These are phyloP conservation scores for Beverwykella pulmonaria DNA, from an alignment of 495 filamentous ascomycete genomes.

Conservation along the genomic window DNA sequence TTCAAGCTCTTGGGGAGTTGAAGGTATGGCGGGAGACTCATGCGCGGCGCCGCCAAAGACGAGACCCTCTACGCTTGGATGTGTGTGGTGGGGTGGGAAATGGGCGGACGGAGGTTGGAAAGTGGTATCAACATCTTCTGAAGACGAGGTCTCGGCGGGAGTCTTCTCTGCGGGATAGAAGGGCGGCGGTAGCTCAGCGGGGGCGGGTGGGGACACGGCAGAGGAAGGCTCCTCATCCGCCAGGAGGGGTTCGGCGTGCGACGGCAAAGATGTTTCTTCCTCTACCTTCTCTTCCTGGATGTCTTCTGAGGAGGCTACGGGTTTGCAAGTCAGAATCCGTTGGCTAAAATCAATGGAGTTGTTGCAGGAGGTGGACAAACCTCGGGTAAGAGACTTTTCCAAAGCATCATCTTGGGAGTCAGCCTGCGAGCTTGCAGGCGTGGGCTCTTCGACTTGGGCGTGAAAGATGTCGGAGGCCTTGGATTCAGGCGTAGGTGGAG, in stretches of 20 bases:
- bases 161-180: constrained; percentile 40
- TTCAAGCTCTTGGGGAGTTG: constrained; percentile 36
- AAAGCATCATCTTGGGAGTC: not conserved
- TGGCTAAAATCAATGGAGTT: not conserved
- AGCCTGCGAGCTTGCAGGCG: constrained; percentile 14
- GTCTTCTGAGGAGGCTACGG: not conserved
- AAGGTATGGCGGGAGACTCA: constrained; percentile 42
- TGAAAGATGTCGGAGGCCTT: constrained; percentile 13
- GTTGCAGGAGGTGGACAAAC: constrained; percentile 13
- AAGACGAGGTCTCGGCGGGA: constrained; percentile 28
- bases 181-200: constrained; percentile 37
- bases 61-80: constrained; percentile 40
- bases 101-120: not conserved
- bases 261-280: not conserved
- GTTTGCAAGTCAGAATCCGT: not conserved
- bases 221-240: constrained; percentile 2
- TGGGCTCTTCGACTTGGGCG: constrained; percentile 1
- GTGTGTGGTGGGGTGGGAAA: constrained; percentile 29
- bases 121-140: constrained; percentile 21
- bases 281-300: not conserved
- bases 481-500: constrained; percentile 36
- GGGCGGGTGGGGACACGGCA: not conserved
- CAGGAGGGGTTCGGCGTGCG: not conserved
- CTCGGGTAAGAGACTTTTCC: constrained; percentile 20
- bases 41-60: constrained; percentile 44